Evolutionary conservation across 2,329 filamentous ascomycete genomes (phyloP), one percentile per base, ranked within the genome.

Genomic region (Penicillium sp.): DNA sequence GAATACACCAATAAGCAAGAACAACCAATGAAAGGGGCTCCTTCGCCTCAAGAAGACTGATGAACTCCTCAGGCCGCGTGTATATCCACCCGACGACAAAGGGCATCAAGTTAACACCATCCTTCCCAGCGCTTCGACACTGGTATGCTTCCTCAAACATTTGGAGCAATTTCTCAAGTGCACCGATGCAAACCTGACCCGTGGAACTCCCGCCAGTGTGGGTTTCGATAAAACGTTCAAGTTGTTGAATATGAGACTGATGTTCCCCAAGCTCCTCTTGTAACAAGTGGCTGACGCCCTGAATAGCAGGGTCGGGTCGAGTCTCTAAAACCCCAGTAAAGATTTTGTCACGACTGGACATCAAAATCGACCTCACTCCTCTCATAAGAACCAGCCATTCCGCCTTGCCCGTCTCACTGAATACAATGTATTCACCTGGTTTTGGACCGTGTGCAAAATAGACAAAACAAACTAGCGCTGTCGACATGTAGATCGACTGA

Each of bases 321-420:
- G 62, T 61, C 1, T 55, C 32, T 5, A 72, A 43, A 9, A 71
- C 54, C 0, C 70, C 69, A 1, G 50, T 67, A 22, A 70, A 72
- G 8, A 72, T 62, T 34, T 62, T 60, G 0, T 16, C 46, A 9
- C 32, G 64, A 2, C 61, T 53, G 11, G 62, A 60, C 1, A 10
- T 16, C 2, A 71, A 10, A 7, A 73, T 70, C 1, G 61, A 53
- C 5, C 57, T 63, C 22, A 73, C 72, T 0, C 71, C 72, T 4
- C 62, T 59, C 61, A 74, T 62, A 6, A 73, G 66, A 11, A 69
- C 61, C 2, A 66, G 52, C 71, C 71, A 73, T 53, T 74, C 71
- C 0, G 69, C 61, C 3, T 59, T 58, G 0, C 71, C 72, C 1
- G 32, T 39, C 2, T 66, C 60, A 44, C 67, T 70, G 48, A 73